Evolutionary conservation across 192 early-diverging fungal species (phyloP), one percentile per base, ranked within the genome.

Genomic region (Podila clonocystis): DNA sequence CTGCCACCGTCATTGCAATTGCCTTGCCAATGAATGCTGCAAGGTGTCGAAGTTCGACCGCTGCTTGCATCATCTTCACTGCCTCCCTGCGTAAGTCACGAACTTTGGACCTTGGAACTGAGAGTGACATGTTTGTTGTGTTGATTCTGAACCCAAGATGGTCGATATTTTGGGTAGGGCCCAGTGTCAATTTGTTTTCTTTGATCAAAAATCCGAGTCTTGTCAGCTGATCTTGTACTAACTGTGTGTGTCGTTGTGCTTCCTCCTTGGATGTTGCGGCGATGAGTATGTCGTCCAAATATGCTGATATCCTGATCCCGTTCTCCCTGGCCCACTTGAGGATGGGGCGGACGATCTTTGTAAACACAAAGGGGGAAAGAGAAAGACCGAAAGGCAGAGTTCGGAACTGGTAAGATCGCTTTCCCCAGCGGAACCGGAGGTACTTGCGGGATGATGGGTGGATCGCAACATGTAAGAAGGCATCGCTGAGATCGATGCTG

Each of bases 271-370:
- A 52, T 12, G 22, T 36, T 17, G 67, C 67, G 0, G 49, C 38
- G 5, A 73, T 74, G 29, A 82, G 36, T 4, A 82, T 49, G 38
- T 82, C 72, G 80, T 82, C 80, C 28, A 82, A 59, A 48, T 82
- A 82, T 2, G 73, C 73, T 26, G 80, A 60, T 20, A 82, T 63
- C 12, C 80, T 33, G 22, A 75, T 82, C 9, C 80, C 80, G 5
- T 52, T 22, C 1, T 63, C 68, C 34, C 34, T 36, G 34, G 34
- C 34, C 34, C 34, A 36, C 34, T 36, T 36, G 34, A 36, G 34
- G 7, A 36, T 36, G 34, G 34, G 34, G 34, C 1, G 73, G 67
- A 0, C 73, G 31, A 71, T 38, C 36, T 33, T 36, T 34, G 57
- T 50, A 73, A 58, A 50, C 60, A 68, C n/a, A n/a, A 55, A 62